phyloP scores from a whole-genome alignment of 768 basidiomycete species.

The Pilatotrama ljubarskyi region DNA sequence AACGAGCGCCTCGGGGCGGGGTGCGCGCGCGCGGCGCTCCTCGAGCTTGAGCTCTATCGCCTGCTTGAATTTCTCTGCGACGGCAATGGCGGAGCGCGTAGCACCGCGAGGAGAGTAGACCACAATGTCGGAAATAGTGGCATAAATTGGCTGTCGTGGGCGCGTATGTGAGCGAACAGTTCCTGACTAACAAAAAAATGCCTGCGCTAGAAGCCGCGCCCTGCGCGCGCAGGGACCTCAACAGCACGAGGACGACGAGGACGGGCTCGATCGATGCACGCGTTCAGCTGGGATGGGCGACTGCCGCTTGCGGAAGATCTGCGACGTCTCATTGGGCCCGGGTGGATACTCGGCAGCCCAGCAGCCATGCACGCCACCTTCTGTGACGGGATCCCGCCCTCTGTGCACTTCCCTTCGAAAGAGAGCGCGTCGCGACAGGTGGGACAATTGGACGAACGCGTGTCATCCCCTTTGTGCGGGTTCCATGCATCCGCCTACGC shows the following conservation, averaged over 20 bases:
- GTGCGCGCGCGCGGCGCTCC: slow-evolving; percentile 37
- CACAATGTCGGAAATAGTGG: slow-evolving; percentile 86
- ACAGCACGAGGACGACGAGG: neutral
- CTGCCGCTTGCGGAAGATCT: slow-evolving; percentile 7
- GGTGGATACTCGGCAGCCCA: slow-evolving; percentile 5
- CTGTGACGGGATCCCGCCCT: slow-evolving; percentile 9
- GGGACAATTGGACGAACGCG: slow-evolving; percentile 1
- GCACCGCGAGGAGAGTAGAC: slow-evolving; percentile 77
- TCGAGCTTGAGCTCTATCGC: slow-evolving; percentile 59
- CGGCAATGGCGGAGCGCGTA: slow-evolving; percentile 50
- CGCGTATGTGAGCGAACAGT: slow-evolving; percentile 9
- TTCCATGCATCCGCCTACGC: neutral
- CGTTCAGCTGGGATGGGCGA: neutral
- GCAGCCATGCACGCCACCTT: slow-evolving; percentile 10
- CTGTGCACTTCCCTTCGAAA: neutral
- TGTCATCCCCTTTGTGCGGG: neutral
- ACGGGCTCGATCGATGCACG: slow-evolving; percentile 3
- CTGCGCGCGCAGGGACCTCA: too few species aligned
- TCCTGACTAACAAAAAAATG: neutral
- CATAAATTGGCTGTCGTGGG: slow-evolving; percentile 67
- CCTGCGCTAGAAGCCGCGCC: neutral
- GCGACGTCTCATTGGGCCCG: slow-evolving; percentile 7
- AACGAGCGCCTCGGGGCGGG: slow-evolving; percentile 38
- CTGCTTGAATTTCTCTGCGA: slow-evolving; percentile 65
- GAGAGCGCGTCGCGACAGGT: slow-evolving; percentile 1